Evolutionary conservation across 306 rosid species (phyloP), one percentile per base, ranked within the genome.

Genomic region (Malus asiatica): DNA sequence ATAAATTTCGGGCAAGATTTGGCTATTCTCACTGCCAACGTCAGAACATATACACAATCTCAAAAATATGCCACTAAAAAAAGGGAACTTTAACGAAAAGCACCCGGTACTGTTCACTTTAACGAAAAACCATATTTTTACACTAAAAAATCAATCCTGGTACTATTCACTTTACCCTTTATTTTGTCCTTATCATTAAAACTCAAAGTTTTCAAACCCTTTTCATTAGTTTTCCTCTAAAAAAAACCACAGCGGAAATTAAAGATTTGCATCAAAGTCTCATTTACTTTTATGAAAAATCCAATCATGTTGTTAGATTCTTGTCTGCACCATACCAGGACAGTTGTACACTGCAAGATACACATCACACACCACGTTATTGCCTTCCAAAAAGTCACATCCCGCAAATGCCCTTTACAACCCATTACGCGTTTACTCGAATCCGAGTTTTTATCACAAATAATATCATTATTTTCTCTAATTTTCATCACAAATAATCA

Each of bases 301-400:
- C 42, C 76, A 58, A 72, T 58, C 59, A 44, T 52, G 33, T 4
- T 15, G 23, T 29, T 29, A 19, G 4, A 19, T 4, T 25, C 20
- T 61, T 62, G 66, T 19, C 18, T 61, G 66, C 38, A 61, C 19
- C 4, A 11, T 18, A 6, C 27, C 68, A 44, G 19, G 20, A 74
- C 77, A 74, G 77, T 62, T 45, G 77, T 62, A 61, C 2, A 1
- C 70, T 7, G 70, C 77, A 11, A 45, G 61, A 11, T 74, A 44
- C 70, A 65, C 27, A 40, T 67, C 6, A 53, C 42, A n/a, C 12
- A 23, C 61, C 55, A 1, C 55, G 29, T 45, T 22, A n/a, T 12
- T n/a, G 32, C 30, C n/a, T 4, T 40, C 18, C 12, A 10, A 38
- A 66, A 66, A 2, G 18, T 8, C 53, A 66, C 27, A n/a, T 14